phyloP scores from a whole-genome alignment of 1,284 basidiomycete species.

The Sporisorium exsertum region DNA sequence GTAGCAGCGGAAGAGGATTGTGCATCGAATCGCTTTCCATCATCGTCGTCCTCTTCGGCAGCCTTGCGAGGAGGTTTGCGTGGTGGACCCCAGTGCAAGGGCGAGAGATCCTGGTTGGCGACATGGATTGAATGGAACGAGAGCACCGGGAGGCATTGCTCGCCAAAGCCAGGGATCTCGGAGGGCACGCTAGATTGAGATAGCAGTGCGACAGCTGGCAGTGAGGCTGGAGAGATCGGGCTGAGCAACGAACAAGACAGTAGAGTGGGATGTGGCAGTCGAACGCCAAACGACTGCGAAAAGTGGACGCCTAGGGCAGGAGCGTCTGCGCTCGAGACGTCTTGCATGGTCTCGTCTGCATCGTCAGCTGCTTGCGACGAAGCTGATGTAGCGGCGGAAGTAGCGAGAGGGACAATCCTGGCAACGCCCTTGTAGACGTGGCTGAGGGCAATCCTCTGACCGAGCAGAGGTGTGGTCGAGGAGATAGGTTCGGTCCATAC shows the following conservation, averaged over 20 bases:
- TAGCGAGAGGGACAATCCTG: conserved; percentile 39
- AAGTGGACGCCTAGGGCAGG: conserved; percentile 7
- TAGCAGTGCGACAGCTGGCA: conserved; percentile 55
- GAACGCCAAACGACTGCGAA: conserved; percentile 33
- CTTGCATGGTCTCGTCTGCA: conserved; percentile 31
- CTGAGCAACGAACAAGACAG: conserved; percentile 48
- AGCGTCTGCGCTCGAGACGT: conserved; percentile 4
- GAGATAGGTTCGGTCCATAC: conserved; percentile 35
- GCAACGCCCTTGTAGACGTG: conserved; percentile 58
- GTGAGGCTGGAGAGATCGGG: conserved; percentile 6
- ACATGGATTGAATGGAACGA: conserved; percentile 61
- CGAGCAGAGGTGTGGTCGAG: not conserved
- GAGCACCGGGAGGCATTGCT: conserved; percentile 63
- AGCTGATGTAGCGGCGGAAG: not conserved
- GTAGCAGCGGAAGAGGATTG: conserved; percentile 31
- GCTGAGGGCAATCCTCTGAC: conserved; percentile 34
- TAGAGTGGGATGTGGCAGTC: conserved; percentile 62
- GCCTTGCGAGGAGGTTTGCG: conserved; percentile 35
- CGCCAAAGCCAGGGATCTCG: conserved; percentile 55
- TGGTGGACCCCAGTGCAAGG: conserved; percentile 58
- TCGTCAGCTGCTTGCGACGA: conserved; percentile 3
- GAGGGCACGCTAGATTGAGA: conserved; percentile 59
- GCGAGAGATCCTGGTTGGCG: conserved; percentile 45
- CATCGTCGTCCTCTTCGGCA: conserved; percentile 18
- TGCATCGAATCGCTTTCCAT: conserved; percentile 16